These are phyloP conservation scores for Aspergillus uvarum DNA, from an alignment of 2,329 filamentous ascomycete genomes.

Conservation along the genomic window DNA sequence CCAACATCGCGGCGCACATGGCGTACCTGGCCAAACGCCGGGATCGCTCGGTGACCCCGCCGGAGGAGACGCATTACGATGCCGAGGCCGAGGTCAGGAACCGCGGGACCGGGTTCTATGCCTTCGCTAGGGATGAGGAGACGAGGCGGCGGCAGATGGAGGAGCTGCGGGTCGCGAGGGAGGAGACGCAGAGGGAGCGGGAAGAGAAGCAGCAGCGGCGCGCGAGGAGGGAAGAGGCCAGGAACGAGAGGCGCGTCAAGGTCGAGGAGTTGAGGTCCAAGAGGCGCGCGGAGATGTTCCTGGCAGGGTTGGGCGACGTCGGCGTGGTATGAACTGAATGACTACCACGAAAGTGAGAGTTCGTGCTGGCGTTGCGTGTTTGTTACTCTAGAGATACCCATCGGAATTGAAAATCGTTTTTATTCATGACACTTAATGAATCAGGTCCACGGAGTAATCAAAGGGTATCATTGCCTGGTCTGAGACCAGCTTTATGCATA, in stretches of 20 bases:
- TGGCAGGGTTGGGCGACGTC: constrained; percentile 56
- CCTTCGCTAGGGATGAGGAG: constrained; percentile 76
- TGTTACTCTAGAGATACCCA: constrained; percentile 13
- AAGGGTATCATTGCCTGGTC: constrained; percentile 6
- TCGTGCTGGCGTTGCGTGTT: not conserved
- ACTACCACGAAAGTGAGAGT: too few relatives aligned
- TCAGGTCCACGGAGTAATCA: constrained; percentile 6
- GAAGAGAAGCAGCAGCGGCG: constrained; percentile 57
- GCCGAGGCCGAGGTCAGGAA: constrained; percentile 77
- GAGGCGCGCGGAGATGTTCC: constrained; percentile 70
- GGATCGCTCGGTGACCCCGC: constrained; percentile 77
- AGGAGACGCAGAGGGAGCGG: constrained; percentile 66
- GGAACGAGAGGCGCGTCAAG: constrained; percentile 57
- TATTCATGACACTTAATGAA: not conserved
- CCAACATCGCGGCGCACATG: constrained; percentile 66
- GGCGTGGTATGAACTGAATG: constrained; percentile 18
- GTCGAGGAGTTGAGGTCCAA: constrained; percentile 57
- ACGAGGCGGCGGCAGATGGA: constrained; percentile 72
- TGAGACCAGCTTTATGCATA: not conserved
- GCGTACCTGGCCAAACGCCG: constrained; percentile 72
- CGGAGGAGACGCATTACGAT: constrained; percentile 80
- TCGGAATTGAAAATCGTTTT: not conserved
- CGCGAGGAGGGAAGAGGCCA: constrained; percentile 59
- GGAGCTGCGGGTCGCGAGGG: constrained; percentile 64
- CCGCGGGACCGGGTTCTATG: constrained; percentile 89